Conservation (phyloP, 148 eudicot species). For the Chenopodium album region DNA sequence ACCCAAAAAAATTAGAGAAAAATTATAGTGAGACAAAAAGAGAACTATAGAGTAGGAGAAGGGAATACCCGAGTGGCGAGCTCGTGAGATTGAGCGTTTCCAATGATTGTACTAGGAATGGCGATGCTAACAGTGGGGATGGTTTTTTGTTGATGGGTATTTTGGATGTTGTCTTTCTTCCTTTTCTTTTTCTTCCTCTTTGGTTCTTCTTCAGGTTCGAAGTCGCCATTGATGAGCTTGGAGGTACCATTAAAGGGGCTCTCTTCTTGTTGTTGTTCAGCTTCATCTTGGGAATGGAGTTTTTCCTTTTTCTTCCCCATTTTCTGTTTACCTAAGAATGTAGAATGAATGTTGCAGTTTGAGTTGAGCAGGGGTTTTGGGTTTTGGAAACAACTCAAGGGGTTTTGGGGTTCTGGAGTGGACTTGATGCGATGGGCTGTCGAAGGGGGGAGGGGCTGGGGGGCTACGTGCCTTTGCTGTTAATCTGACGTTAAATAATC, state of each 20-base stretch:
- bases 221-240: constrained; percentile 9
- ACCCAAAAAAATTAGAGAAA: constrained; percentile 6
- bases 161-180: constrained; percentile 17
- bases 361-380: constrained; percentile 2
- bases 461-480: too few relatives aligned
- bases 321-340: background rate
- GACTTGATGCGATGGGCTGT: too few relatives aligned
- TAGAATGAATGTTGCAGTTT: background rate
- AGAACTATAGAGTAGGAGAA: background rate
- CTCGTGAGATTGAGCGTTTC: constrained; percentile 86
- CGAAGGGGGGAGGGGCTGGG: too few relatives aligned
- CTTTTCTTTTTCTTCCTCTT: constrained; percentile 9
- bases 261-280: constrained; percentile 6
- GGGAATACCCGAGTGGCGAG: constrained; percentile 81
- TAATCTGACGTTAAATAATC: too few relatives aligned
- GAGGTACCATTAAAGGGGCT: background rate
- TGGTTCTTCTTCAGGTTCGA: background rate
- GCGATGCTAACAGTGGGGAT: constrained; percentile 70
- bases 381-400: too few relatives aligned
- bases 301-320: constrained; percentile 22
- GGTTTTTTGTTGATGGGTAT: constrained; percentile 12
- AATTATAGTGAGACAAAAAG: background rate
- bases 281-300: background rate
- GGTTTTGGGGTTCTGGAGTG: too few relatives aligned
- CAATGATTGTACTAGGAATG: constrained; percentile 74